These are phyloP conservation scores for Gaultheria prostrata DNA, from an alignment of 148 eudicot genomes.

Conservation along the genomic window DNA sequence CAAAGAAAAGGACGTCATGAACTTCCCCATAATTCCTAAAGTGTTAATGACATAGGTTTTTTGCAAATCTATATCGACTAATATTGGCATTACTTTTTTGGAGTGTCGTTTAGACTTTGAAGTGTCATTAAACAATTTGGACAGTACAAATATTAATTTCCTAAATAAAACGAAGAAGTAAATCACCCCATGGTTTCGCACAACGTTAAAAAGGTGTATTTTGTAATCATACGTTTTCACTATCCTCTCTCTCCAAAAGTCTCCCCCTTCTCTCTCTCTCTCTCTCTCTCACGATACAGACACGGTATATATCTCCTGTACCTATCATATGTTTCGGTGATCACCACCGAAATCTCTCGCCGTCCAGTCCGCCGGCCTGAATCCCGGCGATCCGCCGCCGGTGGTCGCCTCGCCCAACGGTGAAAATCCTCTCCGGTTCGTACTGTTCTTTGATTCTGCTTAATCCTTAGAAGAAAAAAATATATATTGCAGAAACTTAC, in stretches of 20 bases:
- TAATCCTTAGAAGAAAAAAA: background rate
- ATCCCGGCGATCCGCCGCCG: background rate
- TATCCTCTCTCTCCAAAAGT: background rate
- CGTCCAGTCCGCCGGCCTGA: background rate
- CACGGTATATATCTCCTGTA: background rate
- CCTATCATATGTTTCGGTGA: background rate
- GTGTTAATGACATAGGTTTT: too few species aligned
- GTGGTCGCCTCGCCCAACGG: background rate
- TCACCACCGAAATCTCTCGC: background rate
- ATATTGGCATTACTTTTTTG: too few species aligned
- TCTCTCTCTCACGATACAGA: background rate
- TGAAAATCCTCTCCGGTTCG: conserved; percentile 10
- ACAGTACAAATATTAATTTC: too few species aligned
- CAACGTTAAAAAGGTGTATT: background rate
- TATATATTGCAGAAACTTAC: background rate
- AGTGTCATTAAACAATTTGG: too few species aligned
- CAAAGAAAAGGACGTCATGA: too few species aligned
- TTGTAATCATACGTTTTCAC: background rate
- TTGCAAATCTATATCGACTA: too few species aligned
- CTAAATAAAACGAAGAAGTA: background rate
- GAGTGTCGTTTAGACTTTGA: too few species aligned
- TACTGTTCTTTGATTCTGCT: background rate
- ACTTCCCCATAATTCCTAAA: too few species aligned
- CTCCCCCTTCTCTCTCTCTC: background rate
- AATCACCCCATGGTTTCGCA: background rate